Evolutionary conservation across 73 alveolate species (phyloP).

Genomic region (Paramecium octaurelia): DNA sequence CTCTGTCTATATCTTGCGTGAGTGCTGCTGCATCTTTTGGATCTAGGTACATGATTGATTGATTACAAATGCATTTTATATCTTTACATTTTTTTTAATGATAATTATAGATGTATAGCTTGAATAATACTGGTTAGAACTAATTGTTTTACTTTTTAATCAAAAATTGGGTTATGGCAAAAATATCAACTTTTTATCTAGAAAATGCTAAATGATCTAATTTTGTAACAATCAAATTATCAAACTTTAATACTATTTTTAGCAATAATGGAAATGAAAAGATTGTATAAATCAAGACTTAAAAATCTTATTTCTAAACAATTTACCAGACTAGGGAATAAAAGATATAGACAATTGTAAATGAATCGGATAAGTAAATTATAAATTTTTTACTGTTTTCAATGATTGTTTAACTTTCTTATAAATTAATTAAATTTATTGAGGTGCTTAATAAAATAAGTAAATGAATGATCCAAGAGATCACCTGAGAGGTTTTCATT

Average conservation of each 20-base stretch:
- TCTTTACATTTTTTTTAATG: background rate
- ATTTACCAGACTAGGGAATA: background rate
- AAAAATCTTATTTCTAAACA: background rate
- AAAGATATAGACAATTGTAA: background rate
- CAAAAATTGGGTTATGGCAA: background rate
- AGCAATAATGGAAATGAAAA: background rate
- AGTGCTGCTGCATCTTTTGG: background rate
- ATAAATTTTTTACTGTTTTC: background rate
- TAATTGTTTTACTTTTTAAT: background rate
- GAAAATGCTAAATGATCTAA: background rate
- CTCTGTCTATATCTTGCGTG: background rate
- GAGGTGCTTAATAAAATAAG: background rate
- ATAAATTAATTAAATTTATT: background rate
- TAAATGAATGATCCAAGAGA: background rate
- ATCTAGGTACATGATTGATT: background rate
- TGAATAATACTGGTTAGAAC: background rate
- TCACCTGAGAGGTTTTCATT: background rate
- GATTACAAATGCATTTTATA: background rate
- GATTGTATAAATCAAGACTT: background rate
- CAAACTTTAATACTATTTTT: background rate
- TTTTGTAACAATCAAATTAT: background rate
- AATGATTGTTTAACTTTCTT: background rate
- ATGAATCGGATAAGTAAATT: background rate
- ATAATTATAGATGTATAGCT: background rate
- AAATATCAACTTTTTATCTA: background rate